These are phyloP conservation scores for Tetradesmus lagerheimii DNA, from an alignment of 139 green algal genomes.

Conservation along the genomic window DNA sequence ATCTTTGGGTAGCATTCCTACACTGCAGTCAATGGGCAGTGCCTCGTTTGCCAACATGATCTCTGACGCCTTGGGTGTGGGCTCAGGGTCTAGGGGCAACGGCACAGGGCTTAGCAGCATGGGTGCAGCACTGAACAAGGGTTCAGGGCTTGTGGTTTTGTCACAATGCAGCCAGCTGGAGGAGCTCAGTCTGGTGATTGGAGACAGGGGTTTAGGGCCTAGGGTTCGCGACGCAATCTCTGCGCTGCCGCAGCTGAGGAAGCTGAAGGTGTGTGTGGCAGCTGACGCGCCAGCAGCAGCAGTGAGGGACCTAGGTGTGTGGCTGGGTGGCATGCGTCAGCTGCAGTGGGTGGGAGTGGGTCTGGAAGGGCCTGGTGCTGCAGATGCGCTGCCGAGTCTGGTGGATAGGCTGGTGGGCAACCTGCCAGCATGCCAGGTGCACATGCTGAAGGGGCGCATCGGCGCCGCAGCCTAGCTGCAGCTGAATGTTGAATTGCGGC, in stretches of 20 bases:
- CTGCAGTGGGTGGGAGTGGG: neutral
- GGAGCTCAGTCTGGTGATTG: slow-evolving; percentile 12
- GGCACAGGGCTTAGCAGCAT: slow-evolving; percentile 13
- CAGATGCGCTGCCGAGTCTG: neutral
- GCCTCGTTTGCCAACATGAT: neutral
- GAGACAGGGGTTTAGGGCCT: neutral
- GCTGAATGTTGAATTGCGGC: too few species aligned
- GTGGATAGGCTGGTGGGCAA: neutral
- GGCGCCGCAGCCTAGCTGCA: neutral
- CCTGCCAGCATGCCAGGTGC: slow-evolving; percentile 28
- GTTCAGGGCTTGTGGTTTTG: neutral
- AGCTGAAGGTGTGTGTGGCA: neutral
- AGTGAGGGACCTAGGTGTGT: neutral
- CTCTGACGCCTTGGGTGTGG: neutral
- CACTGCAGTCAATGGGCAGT: slow-evolving; percentile 20
- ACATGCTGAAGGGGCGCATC: neutral
- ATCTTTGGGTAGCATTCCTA: neutral
- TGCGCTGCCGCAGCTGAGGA: neutral
- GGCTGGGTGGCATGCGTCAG: neutral
- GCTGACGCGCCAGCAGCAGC: slow-evolving; percentile 10
- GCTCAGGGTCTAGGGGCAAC: neutral
- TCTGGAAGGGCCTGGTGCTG: slow-evolving; percentile 1
- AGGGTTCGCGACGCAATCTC: neutral
- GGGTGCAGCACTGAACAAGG: neutral
- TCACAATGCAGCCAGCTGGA: neutral